Evolutionary conservation across 2,329 filamentous ascomycete species (phyloP).

Genomic region (Hymenoscyphus occultus): DNA sequence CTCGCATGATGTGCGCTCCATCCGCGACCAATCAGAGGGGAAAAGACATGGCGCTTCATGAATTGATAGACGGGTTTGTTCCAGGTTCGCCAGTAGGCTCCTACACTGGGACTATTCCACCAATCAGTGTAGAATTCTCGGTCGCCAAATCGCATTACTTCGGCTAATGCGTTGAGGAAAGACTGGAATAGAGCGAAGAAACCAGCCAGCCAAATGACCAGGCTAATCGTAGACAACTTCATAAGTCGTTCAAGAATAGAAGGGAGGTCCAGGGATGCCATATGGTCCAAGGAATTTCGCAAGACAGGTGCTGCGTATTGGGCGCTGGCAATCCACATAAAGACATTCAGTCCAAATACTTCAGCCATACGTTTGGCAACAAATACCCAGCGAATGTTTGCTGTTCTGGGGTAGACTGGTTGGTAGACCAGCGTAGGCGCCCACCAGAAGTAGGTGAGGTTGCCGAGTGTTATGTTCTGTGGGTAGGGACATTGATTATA

Average conservation of each 20-base stretch:
- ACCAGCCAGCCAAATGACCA: slow-evolving; percentile 95
- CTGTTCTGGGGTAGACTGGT: slow-evolving; percentile 86
- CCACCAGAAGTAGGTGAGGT: slow-evolving; percentile 96
- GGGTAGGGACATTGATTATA: slow-evolving; percentile 87
- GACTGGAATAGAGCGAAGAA: slow-evolving; percentile 98
- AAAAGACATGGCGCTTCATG: slow-evolving; percentile 92
- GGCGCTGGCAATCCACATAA: slow-evolving; percentile 92
- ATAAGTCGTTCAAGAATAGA: slow-evolving; percentile 86
- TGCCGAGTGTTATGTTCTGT: slow-evolving; percentile 80
- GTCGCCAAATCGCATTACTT: slow-evolving; percentile 86
- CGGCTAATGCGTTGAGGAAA: slow-evolving; percentile 84
- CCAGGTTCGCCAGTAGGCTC: slow-evolving; percentile 92
- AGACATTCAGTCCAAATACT: slow-evolving; percentile 72
- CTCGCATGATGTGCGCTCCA: slow-evolving; percentile 71
- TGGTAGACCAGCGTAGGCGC: slow-evolving; percentile 96
- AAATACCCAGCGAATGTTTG: slow-evolving; percentile 80
- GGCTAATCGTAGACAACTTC: slow-evolving; percentile 91
- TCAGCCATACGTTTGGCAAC: slow-evolving; percentile 80
- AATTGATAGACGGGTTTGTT: slow-evolving; percentile 97
- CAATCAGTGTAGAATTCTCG: slow-evolving; percentile 95
- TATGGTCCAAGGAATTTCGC: slow-evolving; percentile 84
- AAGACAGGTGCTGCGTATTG: slow-evolving; percentile 92
- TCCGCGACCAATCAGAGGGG: slow-evolving; percentile 80
- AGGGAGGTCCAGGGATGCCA: slow-evolving; percentile 73
- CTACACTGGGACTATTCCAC: slow-evolving; percentile 91